Conservation (phyloP, 2,329 filamentous ascomycete genomes). For the Ambrosiella xylebori region DNA sequence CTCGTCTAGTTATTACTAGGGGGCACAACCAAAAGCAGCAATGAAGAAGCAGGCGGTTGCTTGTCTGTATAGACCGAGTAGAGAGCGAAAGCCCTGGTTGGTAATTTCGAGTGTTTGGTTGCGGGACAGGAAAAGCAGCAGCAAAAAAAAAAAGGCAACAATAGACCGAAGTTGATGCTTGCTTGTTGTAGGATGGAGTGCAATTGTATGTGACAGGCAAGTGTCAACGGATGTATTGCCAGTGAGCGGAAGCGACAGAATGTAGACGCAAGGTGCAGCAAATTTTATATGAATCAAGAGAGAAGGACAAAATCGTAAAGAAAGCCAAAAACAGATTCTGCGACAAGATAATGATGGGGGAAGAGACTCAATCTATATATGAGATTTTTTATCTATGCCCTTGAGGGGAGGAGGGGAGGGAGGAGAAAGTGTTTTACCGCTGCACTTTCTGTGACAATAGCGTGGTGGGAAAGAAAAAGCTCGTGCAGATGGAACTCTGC, state of each 20-base stretch:
- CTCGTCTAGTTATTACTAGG: background rate
- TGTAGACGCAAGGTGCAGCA: background rate
- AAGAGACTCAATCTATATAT: slow-evolving; percentile 1
- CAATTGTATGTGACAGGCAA: background rate
- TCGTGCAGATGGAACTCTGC: slow-evolving; percentile 8
- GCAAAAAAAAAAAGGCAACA: background rate
- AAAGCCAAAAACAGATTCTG: background rate
- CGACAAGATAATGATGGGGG: background rate
- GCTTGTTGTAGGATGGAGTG: background rate
- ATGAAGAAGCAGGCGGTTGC: background rate
- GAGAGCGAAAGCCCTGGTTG: background rate
- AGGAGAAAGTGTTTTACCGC: background rate
- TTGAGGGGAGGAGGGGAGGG: no score
- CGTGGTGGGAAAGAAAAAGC: background rate
- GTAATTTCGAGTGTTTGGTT: background rate
- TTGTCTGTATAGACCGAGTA: background rate
- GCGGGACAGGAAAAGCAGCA: background rate
- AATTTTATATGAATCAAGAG: background rate
- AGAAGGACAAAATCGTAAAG: background rate
- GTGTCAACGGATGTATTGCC: background rate
- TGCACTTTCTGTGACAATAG: background rate
- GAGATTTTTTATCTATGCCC: background rate
- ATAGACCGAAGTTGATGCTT: background rate
- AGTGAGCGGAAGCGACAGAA: background rate
- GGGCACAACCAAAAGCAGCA: background rate